Percentiles rank a stretch among this genome's conserved stretches.
phyloP scores from a whole-genome alignment of 2,329 filamentous ascomycete species.

The Fusarium falciforme region DNA sequence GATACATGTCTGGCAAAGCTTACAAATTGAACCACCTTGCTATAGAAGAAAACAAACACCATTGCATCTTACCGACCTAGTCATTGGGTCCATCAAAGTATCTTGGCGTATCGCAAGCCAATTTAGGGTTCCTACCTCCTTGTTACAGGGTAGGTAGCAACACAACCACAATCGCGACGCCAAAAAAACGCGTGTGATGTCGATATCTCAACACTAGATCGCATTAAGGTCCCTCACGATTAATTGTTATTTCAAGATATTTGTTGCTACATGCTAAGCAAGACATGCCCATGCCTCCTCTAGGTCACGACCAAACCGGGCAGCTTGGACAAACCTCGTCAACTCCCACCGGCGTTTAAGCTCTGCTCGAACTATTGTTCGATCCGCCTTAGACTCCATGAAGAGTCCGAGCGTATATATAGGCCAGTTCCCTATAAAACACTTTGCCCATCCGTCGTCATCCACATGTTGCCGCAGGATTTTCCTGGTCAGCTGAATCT shows the following conservation, averaged over 20 bases:
- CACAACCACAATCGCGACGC: background rate
- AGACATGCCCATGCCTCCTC: slow-evolving; percentile 31
- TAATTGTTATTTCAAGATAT: too few relatives aligned
- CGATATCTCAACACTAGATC: too few relatives aligned
- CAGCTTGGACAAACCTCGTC: slow-evolving; percentile 27
- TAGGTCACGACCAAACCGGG: slow-evolving; percentile 31
- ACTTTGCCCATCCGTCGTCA: slow-evolving; percentile 34
- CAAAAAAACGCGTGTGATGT: too few relatives aligned
- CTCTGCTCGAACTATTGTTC: slow-evolving; percentile 22
- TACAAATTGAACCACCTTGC: too few relatives aligned
- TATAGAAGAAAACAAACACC: too few relatives aligned
- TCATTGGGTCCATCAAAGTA: too few relatives aligned
- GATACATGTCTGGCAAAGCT: too few relatives aligned
- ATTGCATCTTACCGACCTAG: too few relatives aligned
- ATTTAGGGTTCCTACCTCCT: too few relatives aligned
- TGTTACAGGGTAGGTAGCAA: background rate
- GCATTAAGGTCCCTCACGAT: too few relatives aligned
- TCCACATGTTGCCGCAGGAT: slow-evolving; percentile 24
- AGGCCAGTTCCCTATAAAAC: slow-evolving; percentile 44
- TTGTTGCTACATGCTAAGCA: too few relatives aligned
- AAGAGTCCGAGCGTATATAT: slow-evolving; percentile 37
- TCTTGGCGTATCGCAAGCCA: too few relatives aligned
- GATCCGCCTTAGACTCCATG: slow-evolving; percentile 20
- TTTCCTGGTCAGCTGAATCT: slow-evolving; percentile 15
- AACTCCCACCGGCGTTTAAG: slow-evolving; percentile 30